Conservation (phyloP, 2,329 filamentous ascomycete species). For the Neonectria punicea region DNA sequence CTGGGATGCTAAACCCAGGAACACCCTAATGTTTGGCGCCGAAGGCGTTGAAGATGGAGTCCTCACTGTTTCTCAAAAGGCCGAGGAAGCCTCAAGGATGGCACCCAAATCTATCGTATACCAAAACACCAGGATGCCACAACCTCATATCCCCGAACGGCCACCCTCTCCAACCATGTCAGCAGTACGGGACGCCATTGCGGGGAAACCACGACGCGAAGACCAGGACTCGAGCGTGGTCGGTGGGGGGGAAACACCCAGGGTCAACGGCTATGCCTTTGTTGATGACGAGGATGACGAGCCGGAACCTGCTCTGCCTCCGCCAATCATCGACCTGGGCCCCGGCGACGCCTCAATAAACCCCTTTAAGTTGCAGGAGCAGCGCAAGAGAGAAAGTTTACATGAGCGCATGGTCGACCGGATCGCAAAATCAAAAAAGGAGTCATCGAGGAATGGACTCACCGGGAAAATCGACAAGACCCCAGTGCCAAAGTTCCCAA, state of each 20-base stretch:
- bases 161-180: slow-evolving; percentile 86
- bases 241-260: slow-evolving; percentile 77
- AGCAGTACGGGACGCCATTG: slow-evolving; percentile 84
- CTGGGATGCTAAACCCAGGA: slow-evolving; percentile 80
- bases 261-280: slow-evolving; percentile 93
- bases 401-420: slow-evolving; percentile 89
- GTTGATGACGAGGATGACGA: slow-evolving; percentile 81
- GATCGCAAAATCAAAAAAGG: slow-evolving; percentile 77
- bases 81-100: slow-evolving; percentile 77
- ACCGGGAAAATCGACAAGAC: slow-evolving; percentile 68
- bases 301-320: slow-evolving; percentile 33
- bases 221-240: slow-evolving; percentile 68
- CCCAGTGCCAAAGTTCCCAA: slow-evolving; percentile 76
- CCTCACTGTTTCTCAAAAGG: slow-evolving; percentile 73
- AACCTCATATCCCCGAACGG: slow-evolving; percentile 52
- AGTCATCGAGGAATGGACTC: slow-evolving; percentile 67
- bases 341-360: slow-evolving; percentile 74
- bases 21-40: slow-evolving; percentile 87
- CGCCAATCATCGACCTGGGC: slow-evolving; percentile 66
- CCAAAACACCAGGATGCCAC: slow-evolving; percentile 82
- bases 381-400: slow-evolving; percentile 80
- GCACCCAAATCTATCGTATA: slow-evolving; percentile 83
- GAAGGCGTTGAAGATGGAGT: slow-evolving; percentile 70
- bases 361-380: slow-evolving; percentile 82
- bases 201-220: slow-evolving; percentile 72